Evolutionary conservation across 1,284 basidiomycete species (phyloP).

Genomic region (Violaceomyces palustris): DNA sequence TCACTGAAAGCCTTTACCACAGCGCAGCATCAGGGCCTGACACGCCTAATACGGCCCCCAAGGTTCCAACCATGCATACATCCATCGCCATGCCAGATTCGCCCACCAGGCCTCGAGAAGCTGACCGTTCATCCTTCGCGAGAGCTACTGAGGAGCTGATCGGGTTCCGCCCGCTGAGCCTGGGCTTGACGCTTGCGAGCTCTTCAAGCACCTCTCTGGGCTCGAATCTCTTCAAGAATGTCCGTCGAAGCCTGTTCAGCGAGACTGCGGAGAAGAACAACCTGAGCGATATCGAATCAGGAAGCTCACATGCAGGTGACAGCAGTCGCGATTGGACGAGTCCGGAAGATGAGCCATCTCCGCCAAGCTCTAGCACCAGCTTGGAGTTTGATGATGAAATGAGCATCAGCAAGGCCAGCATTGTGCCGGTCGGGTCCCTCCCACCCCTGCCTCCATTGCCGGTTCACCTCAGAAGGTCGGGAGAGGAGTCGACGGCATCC

Average conservation of each 20-base stretch:
- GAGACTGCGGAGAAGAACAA: constrained; percentile 1
- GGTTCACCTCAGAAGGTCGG: constrained; percentile 9
- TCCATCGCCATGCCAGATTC: not conserved
- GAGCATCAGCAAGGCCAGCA: constrained; percentile 29
- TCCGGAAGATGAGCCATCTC: too few species aligned
- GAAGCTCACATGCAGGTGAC: constrained; percentile 7
- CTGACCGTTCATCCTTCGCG: constrained; percentile 3
- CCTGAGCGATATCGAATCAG: constrained; percentile 14
- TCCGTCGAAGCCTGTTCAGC: constrained; percentile 11
- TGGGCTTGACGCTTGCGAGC: constrained; percentile 20
- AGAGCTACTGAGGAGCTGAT: not conserved
- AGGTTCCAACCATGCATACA: too few species aligned
- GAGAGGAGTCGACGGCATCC: too few species aligned
- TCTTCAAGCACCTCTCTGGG: constrained; percentile 6
- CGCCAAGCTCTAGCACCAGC: too few species aligned
- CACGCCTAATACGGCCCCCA: too few species aligned
- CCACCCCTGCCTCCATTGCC: constrained; percentile 27
- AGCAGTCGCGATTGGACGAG: too few species aligned
- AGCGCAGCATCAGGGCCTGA: too few species aligned
- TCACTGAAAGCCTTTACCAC: too few species aligned
- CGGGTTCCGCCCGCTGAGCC: constrained; percentile 23
- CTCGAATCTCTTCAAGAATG: constrained; percentile 9
- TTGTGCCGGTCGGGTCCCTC: constrained; percentile 15
- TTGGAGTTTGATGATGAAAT: constrained; percentile 17
- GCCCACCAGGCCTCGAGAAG: constrained; percentile 7